These are phyloP conservation scores for Glarea lozoyensis DNA, from an alignment of 495 filamentous ascomycete species.

Conservation along the genomic window DNA sequence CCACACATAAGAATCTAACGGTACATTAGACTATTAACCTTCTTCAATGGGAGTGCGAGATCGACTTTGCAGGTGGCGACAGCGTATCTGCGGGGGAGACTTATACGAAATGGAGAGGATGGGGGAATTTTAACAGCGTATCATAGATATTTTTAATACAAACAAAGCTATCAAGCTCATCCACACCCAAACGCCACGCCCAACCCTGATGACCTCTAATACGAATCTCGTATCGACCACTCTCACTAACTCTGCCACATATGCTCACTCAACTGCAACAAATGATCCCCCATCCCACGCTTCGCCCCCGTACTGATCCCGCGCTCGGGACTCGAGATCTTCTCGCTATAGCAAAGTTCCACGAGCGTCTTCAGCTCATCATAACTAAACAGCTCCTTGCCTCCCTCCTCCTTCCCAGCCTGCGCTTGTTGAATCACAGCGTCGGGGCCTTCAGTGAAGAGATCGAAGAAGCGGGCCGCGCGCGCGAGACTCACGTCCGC, in stretches of 20 bases:
- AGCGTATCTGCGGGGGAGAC: no score
- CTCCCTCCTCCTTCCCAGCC: conserved; percentile 33
- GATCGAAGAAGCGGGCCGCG: conserved; percentile 66
- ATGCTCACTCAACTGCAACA: conserved; percentile 68
- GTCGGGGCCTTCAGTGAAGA: conserved; percentile 72
- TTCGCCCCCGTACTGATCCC: conserved; percentile 65
- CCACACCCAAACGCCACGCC: conserved; percentile 15
- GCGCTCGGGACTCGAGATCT: conserved; percentile 58
- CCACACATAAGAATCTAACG: no score
- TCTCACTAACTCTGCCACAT: conserved; percentile 53
- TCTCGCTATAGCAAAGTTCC: conserved; percentile 80
- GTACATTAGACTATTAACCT: no score
- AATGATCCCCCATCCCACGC: conserved; percentile 65
- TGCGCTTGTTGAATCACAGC: conserved; percentile 56
- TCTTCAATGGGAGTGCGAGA: no score
- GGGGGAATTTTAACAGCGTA: no score
- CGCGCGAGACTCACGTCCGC: conserved; percentile 58
- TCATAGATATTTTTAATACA: no score
- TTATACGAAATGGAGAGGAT: no score
- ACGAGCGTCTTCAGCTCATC: conserved; percentile 79
- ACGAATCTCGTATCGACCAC: conserved; percentile 1
- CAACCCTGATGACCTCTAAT: conserved; percentile 8
- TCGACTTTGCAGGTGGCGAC: no score
- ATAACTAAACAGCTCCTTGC: conserved; percentile 53
- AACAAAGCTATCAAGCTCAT: no score